Conservation (phyloP, 352 stramenopile species). For the Pythium biforme region DNA sequence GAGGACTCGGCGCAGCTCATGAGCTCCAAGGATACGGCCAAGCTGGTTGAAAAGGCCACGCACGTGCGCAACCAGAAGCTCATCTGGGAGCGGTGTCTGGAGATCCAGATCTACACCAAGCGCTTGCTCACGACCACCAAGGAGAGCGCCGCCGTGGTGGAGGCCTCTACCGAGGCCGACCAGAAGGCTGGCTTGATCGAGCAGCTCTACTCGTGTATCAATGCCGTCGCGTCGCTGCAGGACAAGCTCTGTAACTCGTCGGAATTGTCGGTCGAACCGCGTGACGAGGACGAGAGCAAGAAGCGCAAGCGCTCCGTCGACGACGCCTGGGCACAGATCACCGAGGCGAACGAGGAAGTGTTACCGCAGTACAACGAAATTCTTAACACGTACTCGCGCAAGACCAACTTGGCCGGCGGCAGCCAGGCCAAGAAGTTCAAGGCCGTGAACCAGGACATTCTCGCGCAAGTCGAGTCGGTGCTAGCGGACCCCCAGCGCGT, state of each 20-base stretch:
- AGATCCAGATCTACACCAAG: slow-evolving; percentile 87
- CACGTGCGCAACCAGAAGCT: slow-evolving; percentile 85
- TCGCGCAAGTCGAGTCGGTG: slow-evolving; percentile 82
- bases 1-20: slow-evolving; percentile 76
- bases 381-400: slow-evolving; percentile 75
- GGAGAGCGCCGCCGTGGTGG: slow-evolving; percentile 24
- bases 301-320: slow-evolving; percentile 67
- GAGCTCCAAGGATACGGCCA: slow-evolving; percentile 72
- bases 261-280: slow-evolving; percentile 36
- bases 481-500: slow-evolving; percentile 79
- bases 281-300: slow-evolving; percentile 31
- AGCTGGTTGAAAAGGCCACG: slow-evolving; percentile 70
- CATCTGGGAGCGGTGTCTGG: slow-evolving; percentile 81
- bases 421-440: slow-evolving; percentile 86
- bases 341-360: slow-evolving; percentile 36
- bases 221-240: slow-evolving; percentile 58
- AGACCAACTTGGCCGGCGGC: slow-evolving; percentile 63
- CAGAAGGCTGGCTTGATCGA: slow-evolving; percentile 41
- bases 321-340: slow-evolving; percentile 56
- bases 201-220: slow-evolving; percentile 64
- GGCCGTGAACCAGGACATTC: slow-evolving; percentile 84
- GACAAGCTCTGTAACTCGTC: slow-evolving; percentile 65
- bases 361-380: slow-evolving; percentile 82
- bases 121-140: slow-evolving; percentile 59
- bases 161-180: slow-evolving; percentile 20